Conservation (phyloP, 2,329 filamentous ascomycete species). For the Epicoccum nigrum region DNA sequence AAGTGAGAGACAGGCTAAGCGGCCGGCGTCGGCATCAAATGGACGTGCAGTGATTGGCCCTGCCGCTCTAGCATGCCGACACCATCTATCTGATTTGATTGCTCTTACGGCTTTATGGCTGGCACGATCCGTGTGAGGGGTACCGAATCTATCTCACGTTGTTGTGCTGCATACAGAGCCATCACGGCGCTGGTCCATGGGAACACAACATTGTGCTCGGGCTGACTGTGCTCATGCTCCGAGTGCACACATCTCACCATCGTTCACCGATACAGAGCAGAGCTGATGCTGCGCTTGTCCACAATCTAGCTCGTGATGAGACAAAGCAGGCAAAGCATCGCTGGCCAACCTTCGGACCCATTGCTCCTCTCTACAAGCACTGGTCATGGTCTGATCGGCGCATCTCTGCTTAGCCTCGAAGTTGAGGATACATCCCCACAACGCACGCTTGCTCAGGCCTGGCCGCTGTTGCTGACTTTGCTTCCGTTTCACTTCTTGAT, state of each 20-base stretch:
- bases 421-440: constrained; percentile 15
- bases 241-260: neutral
- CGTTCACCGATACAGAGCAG: neutral
- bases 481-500: constrained; percentile 2
- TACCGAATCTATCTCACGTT: constrained; percentile 3
- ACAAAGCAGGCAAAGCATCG: neutral
- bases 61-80: constrained; percentile 21
- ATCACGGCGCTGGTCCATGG: neutral
- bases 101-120: constrained; percentile 18
- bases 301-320: neutral
- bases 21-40: constrained; percentile 37
- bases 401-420: constrained; percentile 2
- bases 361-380: neutral
- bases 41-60: constrained; percentile 29
- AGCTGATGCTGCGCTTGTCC: neutral
- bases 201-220: neutral
- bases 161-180: constrained; percentile 1
- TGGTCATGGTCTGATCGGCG: constrained; percentile 10
- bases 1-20: constrained; percentile 21
- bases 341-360: constrained; percentile 4
- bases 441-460: constrained; percentile 14
- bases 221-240: neutral
- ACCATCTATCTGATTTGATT: constrained; percentile 26
- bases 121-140: constrained; percentile 20
- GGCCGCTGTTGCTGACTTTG: constrained; percentile 12